Evolutionary conservation across 2,329 filamentous ascomycete genomes (phyloP), one percentile per base, ranked within the genome.

Genomic region (Rugonectria rugulosa): DNA sequence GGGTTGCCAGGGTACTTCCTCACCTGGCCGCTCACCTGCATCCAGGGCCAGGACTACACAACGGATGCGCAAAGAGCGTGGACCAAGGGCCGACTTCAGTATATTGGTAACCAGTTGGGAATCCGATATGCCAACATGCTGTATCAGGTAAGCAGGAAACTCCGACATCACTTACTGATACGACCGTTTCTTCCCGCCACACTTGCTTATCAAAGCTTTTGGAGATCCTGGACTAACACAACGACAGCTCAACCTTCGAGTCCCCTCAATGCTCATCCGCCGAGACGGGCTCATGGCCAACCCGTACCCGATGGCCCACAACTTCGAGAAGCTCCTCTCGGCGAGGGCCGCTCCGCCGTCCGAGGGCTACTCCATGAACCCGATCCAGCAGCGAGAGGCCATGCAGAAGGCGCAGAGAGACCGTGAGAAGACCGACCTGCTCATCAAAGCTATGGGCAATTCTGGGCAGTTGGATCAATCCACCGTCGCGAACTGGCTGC

Each of bases 191-290:
- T 55, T 51, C 11, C 17, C 31, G 21, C 20, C 15, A n/a, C n/a
- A 11, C 44, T 49, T 26, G 14, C 29, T 34, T 29, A 53, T 9
- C 32, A 9, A 5, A 5, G 27, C 32, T 57, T 44, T 60, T 50
- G 48, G 11, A 32, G 46, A 19, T 56, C 48, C 48, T 51, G 32
- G 40, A 26, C 53, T 58, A 36, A 40, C 44, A 17, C 43, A n/a
- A 34, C 53, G 15, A 51, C 45, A 86, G 83, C 75, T 86, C 47
- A 78, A 83, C 65, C 70, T 87, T 47, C 82, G 85, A 20, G 76
- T 86, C 15, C 85, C 85, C 2, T 86, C 83, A 1, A 87, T 87
- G 84, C 76, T 86, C 57, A 86, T 88, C 67, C 78, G 76, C 23
- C 73, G 79, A 29, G 83, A 86, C 63, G 76, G 76, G 5, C 68